Percentiles rank a stretch among this genome's conserved stretches.
Evolutionary conservation across 768 basidiomycete species (phyloP).

Genomic region (Ramaria sp.): DNA sequence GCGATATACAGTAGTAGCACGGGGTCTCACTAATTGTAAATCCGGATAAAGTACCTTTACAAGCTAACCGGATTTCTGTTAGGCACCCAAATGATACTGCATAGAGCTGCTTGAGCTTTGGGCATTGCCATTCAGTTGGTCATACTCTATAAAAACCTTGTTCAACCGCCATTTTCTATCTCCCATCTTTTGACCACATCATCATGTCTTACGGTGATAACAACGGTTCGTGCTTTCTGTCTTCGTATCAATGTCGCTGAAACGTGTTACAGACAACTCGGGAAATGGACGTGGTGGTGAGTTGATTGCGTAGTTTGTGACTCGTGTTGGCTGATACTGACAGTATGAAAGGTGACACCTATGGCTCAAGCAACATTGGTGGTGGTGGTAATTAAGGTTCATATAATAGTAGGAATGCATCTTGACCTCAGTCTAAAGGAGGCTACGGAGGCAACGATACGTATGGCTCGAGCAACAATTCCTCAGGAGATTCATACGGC

Average conservation of each 20-base stretch:
- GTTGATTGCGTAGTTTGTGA: neutral
- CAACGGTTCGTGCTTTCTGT: neutral
- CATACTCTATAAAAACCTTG: neutral
- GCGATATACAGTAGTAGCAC: too few species aligned
- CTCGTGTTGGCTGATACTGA: too few species aligned
- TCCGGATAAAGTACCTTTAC: too few species aligned
- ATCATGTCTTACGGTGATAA: conserved; percentile 5
- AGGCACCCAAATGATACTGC: too few species aligned
- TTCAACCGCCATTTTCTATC: neutral
- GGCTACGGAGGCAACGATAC: neutral
- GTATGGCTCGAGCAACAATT: neutral
- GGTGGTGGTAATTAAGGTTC: neutral
- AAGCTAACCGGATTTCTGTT: too few species aligned
- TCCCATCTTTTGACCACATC: neutral
- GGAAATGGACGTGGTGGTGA: neutral
- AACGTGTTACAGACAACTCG: neutral
- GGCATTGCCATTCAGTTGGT: neutral
- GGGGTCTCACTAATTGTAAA: too few species aligned
- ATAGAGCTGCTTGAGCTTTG: neutral
- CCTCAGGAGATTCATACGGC: neutral
- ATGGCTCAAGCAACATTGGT: neutral
- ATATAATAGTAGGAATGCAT: too few species aligned
- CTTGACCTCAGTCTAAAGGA: neutral
- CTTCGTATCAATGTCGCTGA: neutral
- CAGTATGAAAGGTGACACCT: neutral